phyloP scores from a whole-genome alignment of 2,329 filamentous ascomycete genomes.

The Ascosphaera pollenicola region DNA sequence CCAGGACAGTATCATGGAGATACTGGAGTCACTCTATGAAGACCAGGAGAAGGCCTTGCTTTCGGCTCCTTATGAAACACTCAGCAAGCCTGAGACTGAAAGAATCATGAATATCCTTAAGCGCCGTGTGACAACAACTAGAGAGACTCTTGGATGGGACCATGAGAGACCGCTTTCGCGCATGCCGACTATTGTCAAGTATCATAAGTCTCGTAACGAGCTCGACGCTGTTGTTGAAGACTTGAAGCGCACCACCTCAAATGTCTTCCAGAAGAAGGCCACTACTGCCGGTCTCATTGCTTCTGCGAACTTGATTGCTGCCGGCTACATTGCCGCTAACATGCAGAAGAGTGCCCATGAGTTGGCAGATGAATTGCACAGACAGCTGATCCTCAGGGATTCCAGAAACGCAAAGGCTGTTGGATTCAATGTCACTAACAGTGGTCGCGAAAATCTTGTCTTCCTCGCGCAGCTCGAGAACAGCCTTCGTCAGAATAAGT shows the following conservation, averaged over 20 bases:
- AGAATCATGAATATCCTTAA: conserved; percentile 12
- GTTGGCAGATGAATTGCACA: conserved; percentile 17
- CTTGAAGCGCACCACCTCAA: conserved; percentile 13
- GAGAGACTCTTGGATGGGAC: conserved; percentile 16
- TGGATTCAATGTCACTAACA: conserved; percentile 14
- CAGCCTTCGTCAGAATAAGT: conserved; percentile 12
- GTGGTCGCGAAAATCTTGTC: conserved; percentile 16
- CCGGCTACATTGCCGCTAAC: conserved; percentile 15
- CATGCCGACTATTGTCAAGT: conserved; percentile 15
- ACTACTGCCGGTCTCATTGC: conserved; percentile 13
- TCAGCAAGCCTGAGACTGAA: conserved; percentile 7
- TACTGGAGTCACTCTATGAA: conserved; percentile 17
- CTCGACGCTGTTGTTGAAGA: conserved; percentile 11
- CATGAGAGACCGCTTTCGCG: conserved; percentile 18
- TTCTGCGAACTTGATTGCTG: conserved; percentile 16
- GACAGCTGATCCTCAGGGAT: conserved; percentile 18
- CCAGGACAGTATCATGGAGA: conserved; percentile 13
- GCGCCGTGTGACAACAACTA: conserved; percentile 11
- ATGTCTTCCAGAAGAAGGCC: conserved; percentile 11
- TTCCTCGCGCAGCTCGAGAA: conserved; percentile 27
- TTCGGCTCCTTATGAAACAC: neutral
- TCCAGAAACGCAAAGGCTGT: conserved; percentile 9
- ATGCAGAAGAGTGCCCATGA: conserved; percentile 14
- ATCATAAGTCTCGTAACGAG: conserved; percentile 15
- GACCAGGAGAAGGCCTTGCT: conserved; percentile 11